Evolutionary conservation across 257 asterid species (phyloP), one percentile per base, ranked within the genome.

Genomic region (Cordia subcordata): DNA sequence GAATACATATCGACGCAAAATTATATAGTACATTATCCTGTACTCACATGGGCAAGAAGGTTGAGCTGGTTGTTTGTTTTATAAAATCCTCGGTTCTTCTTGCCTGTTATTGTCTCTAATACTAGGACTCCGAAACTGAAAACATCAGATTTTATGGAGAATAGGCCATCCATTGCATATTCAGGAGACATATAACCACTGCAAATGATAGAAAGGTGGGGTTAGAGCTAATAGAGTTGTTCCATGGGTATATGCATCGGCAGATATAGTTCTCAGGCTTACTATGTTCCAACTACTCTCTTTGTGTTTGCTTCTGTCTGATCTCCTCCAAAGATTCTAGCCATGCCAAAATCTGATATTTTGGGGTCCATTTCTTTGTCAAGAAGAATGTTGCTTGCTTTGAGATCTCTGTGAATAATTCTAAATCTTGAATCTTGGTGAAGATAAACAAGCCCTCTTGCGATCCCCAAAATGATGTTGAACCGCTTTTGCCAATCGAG

Each of bases 111-210:
- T 10, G 72, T 72, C 63, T 77, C 87, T 21, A 81, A 53, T 42
- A 75, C 79, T n/a, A 81, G 38, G 56, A 81, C 87, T 13, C 84
- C 87, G 4, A 58, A 81, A 59, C 82, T 77, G 27, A 77, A 81
- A n/a, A 77, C 84, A 23, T 81, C 87, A 0, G 87, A 81, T 44
- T 81, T 81, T 6, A 54, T 54, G 0, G 84, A 81, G 79, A 81
- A 81, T 16, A 66, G 49, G 10, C 84, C 87, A 22, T 64, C 74
- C 81, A 75, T 77, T n/a, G 82, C 82, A 11, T 81, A 81, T 59
- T 81, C 81, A 4, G 86, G 86, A 38, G 86, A 64, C 86, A 77
- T 81, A 60, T 74, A 81, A 51, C 81, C 86, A 17, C 86, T 81
- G 75, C 72, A 68, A 0, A 10, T 27, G 12, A 33, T 22, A 35